These are phyloP conservation scores for Fusarium humuli DNA, from an alignment of 2,329 filamentous ascomycete species.

Conservation along the genomic window DNA sequence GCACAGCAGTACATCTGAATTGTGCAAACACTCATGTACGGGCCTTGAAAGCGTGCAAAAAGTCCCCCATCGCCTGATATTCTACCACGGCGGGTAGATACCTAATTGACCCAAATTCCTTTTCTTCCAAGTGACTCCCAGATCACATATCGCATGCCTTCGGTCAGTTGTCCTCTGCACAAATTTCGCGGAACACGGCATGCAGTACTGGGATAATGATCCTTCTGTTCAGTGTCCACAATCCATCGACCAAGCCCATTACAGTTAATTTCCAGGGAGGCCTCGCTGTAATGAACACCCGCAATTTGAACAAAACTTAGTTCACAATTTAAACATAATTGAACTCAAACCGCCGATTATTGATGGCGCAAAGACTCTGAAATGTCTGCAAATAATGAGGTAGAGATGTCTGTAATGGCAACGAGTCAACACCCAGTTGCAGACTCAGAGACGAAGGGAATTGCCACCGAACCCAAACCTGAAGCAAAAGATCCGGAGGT, in stretches of 20 bases:
- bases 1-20: background rate
- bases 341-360: no score
- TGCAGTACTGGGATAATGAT: background rate
- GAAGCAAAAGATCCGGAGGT: background rate
- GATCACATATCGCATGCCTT: no score
- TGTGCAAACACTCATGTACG: background rate
- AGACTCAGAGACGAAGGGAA: no score
- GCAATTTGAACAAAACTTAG: background rate
- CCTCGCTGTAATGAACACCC: background rate
- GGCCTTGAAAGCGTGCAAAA: no score
- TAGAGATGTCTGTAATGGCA: background rate
- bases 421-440: no score
- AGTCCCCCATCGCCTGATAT: no score
- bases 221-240: background rate
- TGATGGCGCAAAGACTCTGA: background rate
- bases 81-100: no score
- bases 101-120: no score
- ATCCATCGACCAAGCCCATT: background rate
- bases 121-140: no score
- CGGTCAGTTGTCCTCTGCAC: background rate
- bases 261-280: background rate
- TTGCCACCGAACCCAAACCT: background rate
- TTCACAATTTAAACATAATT: background rate
- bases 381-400: accelerated
- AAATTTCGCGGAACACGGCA: background rate